phyloP scores from a whole-genome alignment of 106 monocot species.

The Platanthera zijinensis region DNA sequence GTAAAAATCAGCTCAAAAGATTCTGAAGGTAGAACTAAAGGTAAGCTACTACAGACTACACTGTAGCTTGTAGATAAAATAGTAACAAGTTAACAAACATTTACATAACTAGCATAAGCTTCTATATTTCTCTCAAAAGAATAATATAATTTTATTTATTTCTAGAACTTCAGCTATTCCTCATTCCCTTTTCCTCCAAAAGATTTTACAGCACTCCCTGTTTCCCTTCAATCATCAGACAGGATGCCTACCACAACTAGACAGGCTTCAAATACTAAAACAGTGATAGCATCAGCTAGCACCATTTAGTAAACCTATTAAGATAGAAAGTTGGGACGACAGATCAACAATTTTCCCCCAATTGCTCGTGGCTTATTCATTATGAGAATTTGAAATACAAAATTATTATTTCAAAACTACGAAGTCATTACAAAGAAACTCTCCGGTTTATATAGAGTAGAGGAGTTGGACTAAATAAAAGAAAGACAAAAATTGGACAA shows the following conservation, averaged over 20 bases:
- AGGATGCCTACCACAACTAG: background rate
- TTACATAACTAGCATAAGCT: background rate
- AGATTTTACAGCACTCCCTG: background rate
- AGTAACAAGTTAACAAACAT: background rate
- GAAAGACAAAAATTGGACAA: too few relatives aligned
- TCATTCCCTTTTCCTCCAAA: background rate
- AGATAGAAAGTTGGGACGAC: background rate
- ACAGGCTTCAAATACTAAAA: background rate
- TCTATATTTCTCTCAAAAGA: background rate
- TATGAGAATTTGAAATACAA: too few relatives aligned
- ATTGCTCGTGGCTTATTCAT: too few relatives aligned
- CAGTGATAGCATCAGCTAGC: background rate
- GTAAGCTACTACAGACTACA: background rate
- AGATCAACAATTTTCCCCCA: too few relatives aligned
- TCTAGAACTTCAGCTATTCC: background rate
- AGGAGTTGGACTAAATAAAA: too few relatives aligned
- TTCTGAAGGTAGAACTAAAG: too few relatives aligned
- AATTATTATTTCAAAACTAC: too few relatives aligned
- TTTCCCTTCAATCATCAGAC: too few relatives aligned
- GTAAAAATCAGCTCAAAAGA: constrained; percentile 1
- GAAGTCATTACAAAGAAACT: too few relatives aligned
- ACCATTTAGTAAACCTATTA: background rate
- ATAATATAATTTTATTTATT: background rate
- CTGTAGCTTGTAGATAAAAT: background rate
- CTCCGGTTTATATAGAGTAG: too few relatives aligned